Evolutionary conservation across 805 yeast species (phyloP), one percentile per base, ranked within the genome.

Genomic region (Ogataea methylovora): DNA sequence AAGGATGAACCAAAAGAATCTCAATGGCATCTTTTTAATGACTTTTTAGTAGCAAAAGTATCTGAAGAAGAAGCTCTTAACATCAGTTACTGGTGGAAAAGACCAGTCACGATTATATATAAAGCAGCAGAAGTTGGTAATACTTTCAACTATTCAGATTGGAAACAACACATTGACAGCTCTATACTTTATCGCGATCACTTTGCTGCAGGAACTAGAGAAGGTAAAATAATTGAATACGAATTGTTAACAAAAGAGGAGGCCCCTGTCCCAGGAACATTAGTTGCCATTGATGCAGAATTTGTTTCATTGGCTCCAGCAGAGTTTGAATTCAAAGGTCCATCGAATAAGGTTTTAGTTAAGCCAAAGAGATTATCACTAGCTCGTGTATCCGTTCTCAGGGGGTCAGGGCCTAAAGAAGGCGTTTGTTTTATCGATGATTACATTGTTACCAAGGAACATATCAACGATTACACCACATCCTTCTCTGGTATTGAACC

Each of bases 231-330:
- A 29, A 63, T 71, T 34, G 90, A 85, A 42, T 84, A 83, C 51
- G 71, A 75, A 44, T 61, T 83, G n/a, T 59, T 85, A 38, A 76
- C 86, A 0, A 60, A 60, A 23, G 67, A 69, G 30, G 88, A 83
- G 46, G 84, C 85, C 0, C 96, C 96, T 0, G 50, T 51, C 15
- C 69, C 78, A 0, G 95, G 95, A 0, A 65, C 84, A 1, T 54
- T 87, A 26, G 79, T 90, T 14, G 98, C 97, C 0, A 81, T 92
- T 37, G 99, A 92, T 64, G 97, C 99, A 0, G 99, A 92, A 56
- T 92, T 94, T 66, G 97, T 92, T 3, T 72, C 79, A 21, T 54
- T 88, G 22, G 74, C 77, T 32, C 83, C 83, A 4, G 97, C 87
- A 44, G 76, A 80, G 41, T 71, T 76, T 29, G 97, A 88, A 49